These are phyloP conservation scores for Verticillium isaacii DNA, from an alignment of 2,329 filamentous ascomycete species.

Conservation along the genomic window DNA sequence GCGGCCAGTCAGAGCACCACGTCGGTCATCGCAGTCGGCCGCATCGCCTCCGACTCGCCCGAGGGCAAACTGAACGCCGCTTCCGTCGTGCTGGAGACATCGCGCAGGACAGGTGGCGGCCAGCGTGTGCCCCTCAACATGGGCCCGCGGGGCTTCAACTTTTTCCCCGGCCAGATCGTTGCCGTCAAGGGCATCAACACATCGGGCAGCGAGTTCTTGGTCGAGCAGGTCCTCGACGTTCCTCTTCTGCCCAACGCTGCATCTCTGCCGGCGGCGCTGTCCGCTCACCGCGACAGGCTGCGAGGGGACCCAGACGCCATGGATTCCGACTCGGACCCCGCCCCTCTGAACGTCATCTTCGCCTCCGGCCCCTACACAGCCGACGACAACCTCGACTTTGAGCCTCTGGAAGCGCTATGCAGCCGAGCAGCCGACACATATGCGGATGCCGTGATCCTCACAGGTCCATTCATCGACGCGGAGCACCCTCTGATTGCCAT, in stretches of 20 bases:
- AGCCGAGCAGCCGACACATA: constrained; percentile 67
- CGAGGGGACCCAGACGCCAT: constrained; percentile 59
- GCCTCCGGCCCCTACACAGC: constrained; percentile 87
- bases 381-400: constrained; percentile 87
- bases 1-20: constrained; percentile 79
- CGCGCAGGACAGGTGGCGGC: constrained; percentile 76
- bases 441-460: constrained; percentile 74
- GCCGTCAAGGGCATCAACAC: constrained; percentile 83
- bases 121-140: constrained; percentile 76
- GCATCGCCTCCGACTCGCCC: constrained; percentile 83
- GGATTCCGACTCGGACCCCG: constrained; percentile 51
- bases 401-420: constrained; percentile 79
- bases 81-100: constrained; percentile 84
- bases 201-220: constrained; percentile 76
- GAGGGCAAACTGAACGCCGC: constrained; percentile 83
- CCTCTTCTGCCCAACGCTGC: constrained; percentile 73
- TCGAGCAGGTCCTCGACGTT: constrained; percentile 68
- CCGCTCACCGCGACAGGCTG: constrained; percentile 64
- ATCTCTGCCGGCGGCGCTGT: constrained; percentile 60
- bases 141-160: constrained; percentile 63
- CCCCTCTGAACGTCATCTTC: constrained; percentile 71
- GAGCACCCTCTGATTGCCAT: constrained; percentile 84
- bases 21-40: constrained; percentile 84
- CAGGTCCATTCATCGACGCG: constrained; percentile 84
- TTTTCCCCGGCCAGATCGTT: constrained; percentile 94